Percentiles rank a stretch among this genome's conserved stretches.
Conservation (phyloP, 768 basidiomycete species). For the Hysterangium stoloniferum region DNA sequence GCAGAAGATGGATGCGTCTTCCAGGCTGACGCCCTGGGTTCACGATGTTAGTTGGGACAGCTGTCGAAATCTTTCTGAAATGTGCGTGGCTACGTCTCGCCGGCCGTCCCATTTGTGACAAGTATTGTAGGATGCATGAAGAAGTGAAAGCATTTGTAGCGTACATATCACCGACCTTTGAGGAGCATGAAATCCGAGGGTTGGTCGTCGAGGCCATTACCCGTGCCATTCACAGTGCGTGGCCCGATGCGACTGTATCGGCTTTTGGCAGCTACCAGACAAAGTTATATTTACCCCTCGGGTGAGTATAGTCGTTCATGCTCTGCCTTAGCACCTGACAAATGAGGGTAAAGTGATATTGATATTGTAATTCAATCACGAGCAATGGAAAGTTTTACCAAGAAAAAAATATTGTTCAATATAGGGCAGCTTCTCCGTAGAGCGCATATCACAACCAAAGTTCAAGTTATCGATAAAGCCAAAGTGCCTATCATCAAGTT, state of each 20-base stretch:
- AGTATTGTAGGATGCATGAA: slow-evolving; percentile 56
- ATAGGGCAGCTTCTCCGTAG: slow-evolving; percentile 74
- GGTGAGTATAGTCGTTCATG: slow-evolving; percentile 37
- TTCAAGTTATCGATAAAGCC: slow-evolving; percentile 87
- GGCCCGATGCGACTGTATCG: slow-evolving; percentile 71
- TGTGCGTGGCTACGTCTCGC: slow-evolving; percentile 44
- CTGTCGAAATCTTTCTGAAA: slow-evolving; percentile 73
- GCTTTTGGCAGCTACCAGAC: slow-evolving; percentile 94
- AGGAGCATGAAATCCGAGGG: slow-evolving; percentile 80
- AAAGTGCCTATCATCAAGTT: slow-evolving; percentile 98
- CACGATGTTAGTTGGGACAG: slow-evolving; percentile 59
- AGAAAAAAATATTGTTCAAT: slow-evolving; percentile 60
- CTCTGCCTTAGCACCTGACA: slow-evolving; percentile 2
- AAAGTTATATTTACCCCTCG: slow-evolving; percentile 85
- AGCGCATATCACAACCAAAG: slow-evolving; percentile 64
- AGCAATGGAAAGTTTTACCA: slow-evolving; percentile 63
- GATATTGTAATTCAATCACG: slow-evolving; percentile 86
- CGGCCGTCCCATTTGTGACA: not conserved
- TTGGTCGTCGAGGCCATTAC: slow-evolving; percentile 66
- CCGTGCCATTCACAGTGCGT: slow-evolving; percentile 50
- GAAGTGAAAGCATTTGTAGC: slow-evolving; percentile 81
- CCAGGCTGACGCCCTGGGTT: slow-evolving; percentile 65
- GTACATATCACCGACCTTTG: slow-evolving; percentile 81
- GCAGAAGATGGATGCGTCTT: slow-evolving; percentile 42
- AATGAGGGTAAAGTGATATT: slow-evolving; percentile 60